Evolutionary conservation across 441 rosid species (phyloP).

Genomic region (Manihot esculenta): DNA sequence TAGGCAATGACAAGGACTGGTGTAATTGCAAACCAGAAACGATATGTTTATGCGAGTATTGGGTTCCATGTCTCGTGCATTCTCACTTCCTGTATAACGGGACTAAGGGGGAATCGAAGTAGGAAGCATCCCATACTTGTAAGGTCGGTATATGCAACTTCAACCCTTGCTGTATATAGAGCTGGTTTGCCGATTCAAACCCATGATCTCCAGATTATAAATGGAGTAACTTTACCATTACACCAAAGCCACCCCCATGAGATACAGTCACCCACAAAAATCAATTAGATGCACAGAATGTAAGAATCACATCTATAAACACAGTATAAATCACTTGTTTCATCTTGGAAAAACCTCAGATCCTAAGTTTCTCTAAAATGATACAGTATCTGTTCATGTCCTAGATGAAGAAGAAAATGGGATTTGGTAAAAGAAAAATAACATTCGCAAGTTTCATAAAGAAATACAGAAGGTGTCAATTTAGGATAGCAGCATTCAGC

Average conservation of each 20-base stretch:
- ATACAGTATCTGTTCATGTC: constrained; percentile 8
- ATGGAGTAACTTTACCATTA: too few relatives aligned
- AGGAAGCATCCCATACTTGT: too few relatives aligned
- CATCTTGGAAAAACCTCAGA: constrained; percentile 6
- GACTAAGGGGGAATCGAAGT: too few relatives aligned
- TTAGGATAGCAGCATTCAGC: constrained; percentile 24
- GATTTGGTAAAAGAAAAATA: constrained; percentile 4
- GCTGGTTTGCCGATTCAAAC: too few relatives aligned
- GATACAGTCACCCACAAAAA: not conserved
- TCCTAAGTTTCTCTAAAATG: constrained; percentile 6
- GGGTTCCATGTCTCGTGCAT: not conserved
- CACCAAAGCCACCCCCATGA: too few relatives aligned
- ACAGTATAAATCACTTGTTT: not conserved
- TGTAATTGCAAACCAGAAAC: not conserved
- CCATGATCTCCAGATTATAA: too few relatives aligned
- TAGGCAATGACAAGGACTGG: not conserved
- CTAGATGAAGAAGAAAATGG: not conserved
- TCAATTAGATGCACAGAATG: not conserved
- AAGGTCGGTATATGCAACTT: too few relatives aligned
- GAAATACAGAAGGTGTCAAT: constrained; percentile 3
- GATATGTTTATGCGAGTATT: too few relatives aligned
- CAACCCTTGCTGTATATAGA: too few relatives aligned
- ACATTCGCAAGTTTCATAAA: not conserved
- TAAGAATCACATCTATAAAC: not conserved
- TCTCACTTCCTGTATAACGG: not conserved